phyloP scores from a whole-genome alignment of 352 stramenopile species.

The Thalassiosira mediterranea region DNA sequence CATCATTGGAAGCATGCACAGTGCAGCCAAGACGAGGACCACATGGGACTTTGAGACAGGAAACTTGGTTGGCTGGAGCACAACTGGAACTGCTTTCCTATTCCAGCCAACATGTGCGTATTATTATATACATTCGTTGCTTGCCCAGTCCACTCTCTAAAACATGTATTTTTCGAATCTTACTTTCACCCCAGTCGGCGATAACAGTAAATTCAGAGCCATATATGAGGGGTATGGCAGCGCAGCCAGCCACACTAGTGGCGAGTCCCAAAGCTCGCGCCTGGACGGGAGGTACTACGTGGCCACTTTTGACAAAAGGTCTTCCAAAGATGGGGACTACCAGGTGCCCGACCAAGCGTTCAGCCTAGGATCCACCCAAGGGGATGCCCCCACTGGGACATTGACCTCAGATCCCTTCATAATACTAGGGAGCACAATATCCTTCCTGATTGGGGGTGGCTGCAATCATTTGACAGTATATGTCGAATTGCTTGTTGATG shows the following conservation, averaged over 20 bases:
- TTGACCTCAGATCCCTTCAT: conserved; percentile 94
- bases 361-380: conserved; percentile 86
- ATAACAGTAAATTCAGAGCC: conserved; percentile 90
- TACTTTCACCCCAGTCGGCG: no score
- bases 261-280: conserved; percentile 58
- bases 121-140: no score
- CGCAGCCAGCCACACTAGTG: conserved; percentile 54
- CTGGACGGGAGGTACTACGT: conserved; percentile 93
- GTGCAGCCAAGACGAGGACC: conserved; percentile 83
- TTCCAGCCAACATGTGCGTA: conserved; percentile 93
- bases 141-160: no score
- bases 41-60: conserved; percentile 98
- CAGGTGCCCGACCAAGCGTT: conserved; percentile 80
- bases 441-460: conserved; percentile 92
- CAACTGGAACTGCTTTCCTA: conserved; percentile 92
- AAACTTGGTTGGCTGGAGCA: conserved; percentile 91
- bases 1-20: conserved; percentile 69
- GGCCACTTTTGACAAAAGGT: conserved; percentile 91
- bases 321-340: conserved; percentile 78
- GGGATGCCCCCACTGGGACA: conserved; percentile 90
- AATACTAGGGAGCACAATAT: conserved; percentile 89
- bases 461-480: conserved; percentile 90
- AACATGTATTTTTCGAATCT: no score
- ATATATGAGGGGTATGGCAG: conserved; percentile 74
- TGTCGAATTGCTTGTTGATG: conserved; percentile 94